Evolutionary conservation across 202 grass and related monocot species (phyloP).

Genomic region (Setaria viridis): DNA sequence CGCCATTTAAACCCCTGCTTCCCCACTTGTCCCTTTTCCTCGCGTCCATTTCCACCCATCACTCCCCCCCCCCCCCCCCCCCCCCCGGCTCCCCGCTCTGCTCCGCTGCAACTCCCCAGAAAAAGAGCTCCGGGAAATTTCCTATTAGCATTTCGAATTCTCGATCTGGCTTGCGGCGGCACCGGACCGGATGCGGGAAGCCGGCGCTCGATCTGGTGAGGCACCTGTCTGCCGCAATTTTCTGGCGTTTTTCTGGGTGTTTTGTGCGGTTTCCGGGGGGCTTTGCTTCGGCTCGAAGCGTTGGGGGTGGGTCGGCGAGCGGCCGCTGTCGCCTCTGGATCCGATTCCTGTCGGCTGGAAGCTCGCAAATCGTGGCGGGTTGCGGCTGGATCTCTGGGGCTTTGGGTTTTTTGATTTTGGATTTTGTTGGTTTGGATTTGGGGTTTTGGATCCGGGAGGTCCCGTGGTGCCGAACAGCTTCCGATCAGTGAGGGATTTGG

Average conservation of each 20-base stretch:
- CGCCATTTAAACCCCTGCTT: constrained; percentile 54
- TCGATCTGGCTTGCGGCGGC: constrained; percentile 24
- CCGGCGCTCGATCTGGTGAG: constrained; percentile 56
- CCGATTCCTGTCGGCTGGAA: constrained; percentile 40
- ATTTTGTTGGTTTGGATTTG: constrained; percentile 38
- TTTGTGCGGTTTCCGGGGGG: constrained; percentile 17
- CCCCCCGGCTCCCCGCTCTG: neutral
- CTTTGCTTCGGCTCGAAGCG: constrained; percentile 51
- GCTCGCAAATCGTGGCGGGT: constrained; percentile 29
- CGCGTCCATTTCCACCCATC: constrained; percentile 44
- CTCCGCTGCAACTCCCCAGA: constrained; percentile 36
- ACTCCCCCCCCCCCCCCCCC: constrained; percentile 6
- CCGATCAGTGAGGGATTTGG: neutral
- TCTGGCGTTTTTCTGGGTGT: constrained; percentile 17
- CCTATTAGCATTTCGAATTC: constrained; percentile 28
- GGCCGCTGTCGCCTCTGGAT: constrained; percentile 53
- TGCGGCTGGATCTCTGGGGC: constrained; percentile 57
- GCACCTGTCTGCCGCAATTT: constrained; percentile 29
- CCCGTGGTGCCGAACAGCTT: constrained; percentile 27
- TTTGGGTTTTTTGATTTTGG: constrained; percentile 31
- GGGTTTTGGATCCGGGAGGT: constrained; percentile 45
- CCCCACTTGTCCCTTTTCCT: constrained; percentile 55
- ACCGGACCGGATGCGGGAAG: constrained; percentile 39
- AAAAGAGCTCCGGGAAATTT: neutral
- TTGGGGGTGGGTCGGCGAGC: constrained; percentile 46